These are phyloP conservation scores for Tulasnella sp. DNA, from an alignment of 768 basidiomycete species.

Conservation along the genomic window DNA sequence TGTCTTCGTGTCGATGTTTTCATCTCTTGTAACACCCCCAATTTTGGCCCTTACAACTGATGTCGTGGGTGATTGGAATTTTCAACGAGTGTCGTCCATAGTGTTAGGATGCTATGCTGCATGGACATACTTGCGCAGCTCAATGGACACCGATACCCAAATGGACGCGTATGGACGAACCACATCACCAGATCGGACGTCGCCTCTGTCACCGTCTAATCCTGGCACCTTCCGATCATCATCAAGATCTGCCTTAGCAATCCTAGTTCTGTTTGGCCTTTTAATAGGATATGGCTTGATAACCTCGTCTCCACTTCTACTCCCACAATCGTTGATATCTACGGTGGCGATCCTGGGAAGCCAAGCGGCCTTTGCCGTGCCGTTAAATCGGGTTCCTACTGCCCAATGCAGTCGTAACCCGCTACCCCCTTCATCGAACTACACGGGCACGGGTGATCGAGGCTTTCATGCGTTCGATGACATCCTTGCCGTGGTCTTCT, in stretches of 20 bases:
- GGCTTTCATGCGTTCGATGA: slow-evolving; percentile 29
- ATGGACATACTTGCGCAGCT: not conserved
- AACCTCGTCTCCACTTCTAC: not conserved
- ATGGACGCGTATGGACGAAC: too few relatives aligned
- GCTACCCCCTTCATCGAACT: not conserved
- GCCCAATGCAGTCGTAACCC: not conserved
- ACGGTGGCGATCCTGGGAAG: not conserved
- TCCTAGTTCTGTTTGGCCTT: not conserved
- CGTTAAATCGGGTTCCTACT: too few relatives aligned
- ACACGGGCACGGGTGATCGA: not conserved
- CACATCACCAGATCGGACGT: too few relatives aligned
- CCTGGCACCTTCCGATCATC: not conserved
- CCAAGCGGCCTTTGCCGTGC: too few relatives aligned
- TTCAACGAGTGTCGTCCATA: not conserved
- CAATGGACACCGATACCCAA: not conserved
- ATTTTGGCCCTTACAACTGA: not conserved
- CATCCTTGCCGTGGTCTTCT: slow-evolving; percentile 37
- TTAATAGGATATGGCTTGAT: not conserved
- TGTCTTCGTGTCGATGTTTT: slow-evolving; percentile 1
- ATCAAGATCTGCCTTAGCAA: not conserved
- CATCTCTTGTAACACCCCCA: not conserved
- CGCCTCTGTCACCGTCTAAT: too few relatives aligned
- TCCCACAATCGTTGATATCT: not conserved
- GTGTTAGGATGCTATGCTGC: not conserved
- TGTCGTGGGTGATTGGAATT: not conserved